Conservation (phyloP, 2,329 filamentous ascomycete species). For the Graphium sp. region DNA sequence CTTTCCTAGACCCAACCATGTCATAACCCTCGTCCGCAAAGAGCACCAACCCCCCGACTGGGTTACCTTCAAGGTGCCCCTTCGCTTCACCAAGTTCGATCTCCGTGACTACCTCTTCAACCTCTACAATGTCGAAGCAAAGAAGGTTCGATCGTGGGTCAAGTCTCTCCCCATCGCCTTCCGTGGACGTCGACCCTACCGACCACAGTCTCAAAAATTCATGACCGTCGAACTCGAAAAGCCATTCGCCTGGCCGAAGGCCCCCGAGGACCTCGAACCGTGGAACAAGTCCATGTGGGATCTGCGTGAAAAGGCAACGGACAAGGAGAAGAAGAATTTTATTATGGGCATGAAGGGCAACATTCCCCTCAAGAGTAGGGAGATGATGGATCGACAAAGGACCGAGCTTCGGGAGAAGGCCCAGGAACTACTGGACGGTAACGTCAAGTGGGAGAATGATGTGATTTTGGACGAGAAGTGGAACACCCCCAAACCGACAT, state of each 20-base stretch:
- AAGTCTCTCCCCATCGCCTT: too few species aligned
- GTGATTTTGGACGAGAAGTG: conserved; percentile 28
- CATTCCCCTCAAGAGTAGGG: conserved; percentile 21
- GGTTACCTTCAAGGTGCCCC: conserved; percentile 79
- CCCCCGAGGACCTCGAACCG: conserved; percentile 40
- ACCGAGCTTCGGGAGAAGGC: conserved; percentile 30
- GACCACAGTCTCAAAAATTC: conserved; percentile 63
- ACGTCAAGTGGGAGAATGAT: conserved; percentile 41
- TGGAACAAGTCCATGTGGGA: conserved; percentile 50
- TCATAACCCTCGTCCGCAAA: conserved; percentile 60
- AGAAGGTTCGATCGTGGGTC: conserved; percentile 55
- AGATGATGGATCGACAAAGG: conserved; percentile 21
- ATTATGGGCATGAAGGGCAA: conserved; percentile 2
- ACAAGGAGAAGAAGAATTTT: conserved; percentile 15
- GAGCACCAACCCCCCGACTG: conserved; percentile 59
- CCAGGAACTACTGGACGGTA: conserved; percentile 41
- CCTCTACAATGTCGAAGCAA: conserved; percentile 60
- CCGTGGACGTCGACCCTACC: conserved; percentile 14
- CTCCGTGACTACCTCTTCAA: conserved; percentile 88
- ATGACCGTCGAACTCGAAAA: conserved; percentile 86
- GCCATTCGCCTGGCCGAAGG: conserved; percentile 77
- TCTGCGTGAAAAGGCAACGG: conserved; percentile 28
- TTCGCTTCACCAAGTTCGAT: conserved; percentile 92
- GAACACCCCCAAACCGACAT: conserved; percentile 15
- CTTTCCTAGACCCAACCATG: conserved; percentile 55